phyloP scores from a whole-genome alignment of 192 early-diverging fungal species.

The Linnemannia exigua region DNA sequence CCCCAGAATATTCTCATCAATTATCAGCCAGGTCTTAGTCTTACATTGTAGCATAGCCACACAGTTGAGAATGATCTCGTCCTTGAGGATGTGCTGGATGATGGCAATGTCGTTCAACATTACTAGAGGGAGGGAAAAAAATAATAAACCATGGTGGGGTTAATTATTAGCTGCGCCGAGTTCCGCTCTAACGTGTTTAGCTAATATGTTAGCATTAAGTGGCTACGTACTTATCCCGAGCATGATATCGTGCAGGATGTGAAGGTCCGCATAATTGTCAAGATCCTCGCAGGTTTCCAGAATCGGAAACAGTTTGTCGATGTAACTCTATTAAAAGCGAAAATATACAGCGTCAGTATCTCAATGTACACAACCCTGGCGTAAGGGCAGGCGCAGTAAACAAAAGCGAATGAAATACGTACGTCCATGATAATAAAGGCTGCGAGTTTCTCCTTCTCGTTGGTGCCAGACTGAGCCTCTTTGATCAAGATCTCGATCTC shows the following conservation, averaged over 20 bases:
- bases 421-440: conserved; percentile 72
- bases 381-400: neutral
- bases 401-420: conserved; percentile 2
- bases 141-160: neutral
- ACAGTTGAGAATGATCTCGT: conserved; percentile 79
- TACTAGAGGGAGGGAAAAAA: conserved; percentile 58
- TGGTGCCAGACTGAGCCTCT: conserved; percentile 65
- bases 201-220: neutral
- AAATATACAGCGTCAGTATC: neutral
- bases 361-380: neutral
- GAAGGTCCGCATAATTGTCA: conserved; percentile 80
- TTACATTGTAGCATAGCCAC: conserved; percentile 92
- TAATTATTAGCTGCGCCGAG: neutral
- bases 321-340: conserved; percentile 68
- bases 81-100: conserved; percentile 80
- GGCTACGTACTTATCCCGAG: conserved; percentile 76
- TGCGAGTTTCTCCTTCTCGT: conserved; percentile 75
- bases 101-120: conserved; percentile 85
- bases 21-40: conserved; percentile 9
- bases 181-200: neutral
- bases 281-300: conserved; percentile 88
- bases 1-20: no score
- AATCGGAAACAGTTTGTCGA: conserved; percentile 77
- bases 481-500: conserved; percentile 79
- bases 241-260: conserved; percentile 80